Conservation (phyloP, 306 rosid species). For the Luffa aegyptiaca region DNA sequence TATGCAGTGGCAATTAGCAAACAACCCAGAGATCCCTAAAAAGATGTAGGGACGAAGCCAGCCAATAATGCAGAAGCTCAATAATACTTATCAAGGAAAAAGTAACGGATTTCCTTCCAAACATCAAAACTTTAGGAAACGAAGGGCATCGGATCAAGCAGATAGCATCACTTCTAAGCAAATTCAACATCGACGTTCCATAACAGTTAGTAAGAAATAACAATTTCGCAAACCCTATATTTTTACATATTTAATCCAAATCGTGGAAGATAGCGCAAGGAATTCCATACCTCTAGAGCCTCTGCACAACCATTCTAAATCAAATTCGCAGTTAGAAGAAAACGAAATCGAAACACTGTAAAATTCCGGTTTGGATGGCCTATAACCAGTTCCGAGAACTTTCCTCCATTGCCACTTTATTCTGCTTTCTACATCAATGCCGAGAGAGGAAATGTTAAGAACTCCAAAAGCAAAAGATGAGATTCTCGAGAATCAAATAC, state of each 20-base stretch:
- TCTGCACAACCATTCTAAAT: background rate
- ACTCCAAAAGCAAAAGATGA: background rate
- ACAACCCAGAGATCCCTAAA: background rate
- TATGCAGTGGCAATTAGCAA: background rate
- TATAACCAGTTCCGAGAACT: background rate
- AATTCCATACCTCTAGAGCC: background rate
- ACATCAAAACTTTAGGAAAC: background rate
- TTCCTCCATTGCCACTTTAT: slow-evolving; percentile 7
- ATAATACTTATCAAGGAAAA: background rate
- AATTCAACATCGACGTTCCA: background rate
- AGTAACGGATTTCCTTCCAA: background rate
- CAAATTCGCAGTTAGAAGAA: background rate
- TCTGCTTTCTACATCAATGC: background rate
- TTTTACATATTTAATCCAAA: background rate
- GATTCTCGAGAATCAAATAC: background rate
- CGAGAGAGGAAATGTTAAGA: background rate
- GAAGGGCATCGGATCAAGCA: background rate
- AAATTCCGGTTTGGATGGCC: background rate
- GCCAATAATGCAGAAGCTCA: background rate
- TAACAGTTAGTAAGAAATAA: background rate
- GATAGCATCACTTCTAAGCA: background rate
- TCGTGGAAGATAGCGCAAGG: background rate
- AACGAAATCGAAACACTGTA: background rate
- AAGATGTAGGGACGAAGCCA: background rate
- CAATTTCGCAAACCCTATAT: background rate